Base-by-base conservation (phyloP, 2,329 filamentous ascomycete species). In the Fusarium dlaminii region DNA sequence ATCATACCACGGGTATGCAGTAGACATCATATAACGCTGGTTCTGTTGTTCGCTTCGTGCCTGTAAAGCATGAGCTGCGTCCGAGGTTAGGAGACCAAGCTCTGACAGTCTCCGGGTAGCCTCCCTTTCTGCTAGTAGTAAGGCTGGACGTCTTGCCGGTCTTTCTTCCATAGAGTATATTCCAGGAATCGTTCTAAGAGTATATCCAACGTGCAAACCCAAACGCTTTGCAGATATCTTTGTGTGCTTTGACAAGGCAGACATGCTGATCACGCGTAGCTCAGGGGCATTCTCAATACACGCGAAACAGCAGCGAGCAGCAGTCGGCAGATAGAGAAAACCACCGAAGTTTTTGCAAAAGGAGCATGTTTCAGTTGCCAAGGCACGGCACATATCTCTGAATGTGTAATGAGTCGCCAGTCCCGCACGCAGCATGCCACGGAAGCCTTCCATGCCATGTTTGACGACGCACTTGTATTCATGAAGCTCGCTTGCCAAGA, bases 191-290 rank as follows among this genome's bases (percentile, higher is more conserved):
- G 29, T 56, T 17, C 17, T 30, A 3, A 42, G 27, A 4, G 8
- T 8, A 1, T 24, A 29, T 15, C 22, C 4, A 7, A 42, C 2
- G 1, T 8, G 4, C 5, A 5, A 22, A 5, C 12, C 5, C n/a
- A 56, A 18, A 14, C 52, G 36, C 27, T 30, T 56, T 1, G 36
- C 15, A 20, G 39, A 39, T 34, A 56, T 7, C 2, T 29, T 56
- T 7, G 54, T 56, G 6, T 34, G 8, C 9, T 32, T 43, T n/a
- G 54, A 43, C 2, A 56, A 1, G 3, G 37, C 17, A 8, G 29
- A 34, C 27, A 56, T 30, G 17, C 27, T 43, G 9, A 57, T 43
- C 11, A 34, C 29, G 1, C 54, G 54, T 20, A 45, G 13, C 9
- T 57, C 29, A 7, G 29, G n/a, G 0, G 54, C 40, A 43, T 45